Base-by-base conservation (phyloP, 2,329 filamentous ascomycete genomes). In the Colletotrichum costaricense region DNA sequence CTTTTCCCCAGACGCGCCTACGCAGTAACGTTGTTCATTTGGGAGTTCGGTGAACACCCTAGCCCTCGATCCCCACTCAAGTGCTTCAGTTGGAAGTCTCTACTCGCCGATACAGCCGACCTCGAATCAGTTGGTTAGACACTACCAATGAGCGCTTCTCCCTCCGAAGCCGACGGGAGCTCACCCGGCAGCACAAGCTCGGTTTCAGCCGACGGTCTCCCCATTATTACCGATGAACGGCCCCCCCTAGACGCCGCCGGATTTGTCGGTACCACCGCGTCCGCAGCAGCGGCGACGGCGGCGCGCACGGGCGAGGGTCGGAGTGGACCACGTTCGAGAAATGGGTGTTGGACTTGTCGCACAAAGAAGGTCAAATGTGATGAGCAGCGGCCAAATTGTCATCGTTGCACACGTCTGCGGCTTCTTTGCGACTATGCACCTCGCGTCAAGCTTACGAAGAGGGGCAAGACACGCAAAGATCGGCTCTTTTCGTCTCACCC, bases 301-400 rank as follows among this genome's bases (percentile, higher is more conserved):
- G 16, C 52, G 33, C 63, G 46, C 54, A 64, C 54, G n/a, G 69
- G 65, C 14, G 68, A 72, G 52, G 72, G 72, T 58, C 73, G 70
- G 42, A 75, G 73, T 63, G 73, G 73, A 57, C 71, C 73, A 26
- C 70, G 73, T 30, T 73, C 73, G 7, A 69, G 66, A 55, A 73
- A 57, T 26, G 73, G 73, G 3, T 80, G 74, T 49, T 78, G 76
- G 76, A 81, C 79, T 0, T 81, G 79, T 58, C 77, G 79, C 54
- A 72, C 75, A 4, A 81, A 80, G 63, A 81, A 81, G 69, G 79
- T 80, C 30, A 81, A 81, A 42, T 81, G 79, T 60, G 80, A 81
- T 60, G 79, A 81, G 68, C 69, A 58, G 54, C 70, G 73, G 24
- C 79, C 79, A 1, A 74, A 75, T 30, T 81, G 79, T 56, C 67